A percentile compares a stretch with the other conserved stretches of the same genome.
phyloP scores from a whole-genome alignment of 768 basidiomycete species.

The Trametes maxima region DNA sequence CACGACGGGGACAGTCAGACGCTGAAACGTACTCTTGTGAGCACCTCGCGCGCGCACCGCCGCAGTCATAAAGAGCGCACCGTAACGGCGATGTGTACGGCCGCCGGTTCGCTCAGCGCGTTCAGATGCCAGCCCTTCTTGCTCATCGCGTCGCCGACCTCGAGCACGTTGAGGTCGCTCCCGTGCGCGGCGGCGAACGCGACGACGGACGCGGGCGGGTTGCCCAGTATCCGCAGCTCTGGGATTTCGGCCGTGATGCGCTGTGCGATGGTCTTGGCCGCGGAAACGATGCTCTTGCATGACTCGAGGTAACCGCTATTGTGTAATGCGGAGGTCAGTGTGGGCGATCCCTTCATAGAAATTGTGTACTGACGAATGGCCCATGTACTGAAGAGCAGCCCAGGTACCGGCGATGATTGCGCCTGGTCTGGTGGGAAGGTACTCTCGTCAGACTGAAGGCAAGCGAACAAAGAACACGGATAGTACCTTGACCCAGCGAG shows the following conservation, averaged over 20 bases:
- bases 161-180: constrained; percentile 67
- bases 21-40: constrained; percentile 42
- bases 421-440: constrained; percentile 64
- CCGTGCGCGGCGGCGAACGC: constrained; percentile 75
- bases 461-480: neutral
- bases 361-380: constrained; percentile 62
- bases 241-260: constrained; percentile 69
- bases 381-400: constrained; percentile 96
- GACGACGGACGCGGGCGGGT: constrained; percentile 87
- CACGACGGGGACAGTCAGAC: constrained; percentile 73
- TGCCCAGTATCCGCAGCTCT: constrained; percentile 86
- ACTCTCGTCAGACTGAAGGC: neutral
- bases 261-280: constrained; percentile 69
- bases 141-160: constrained; percentile 89
- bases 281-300: constrained; percentile 78
- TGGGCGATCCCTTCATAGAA: neutral
- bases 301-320: constrained; percentile 84
- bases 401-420: constrained; percentile 93
- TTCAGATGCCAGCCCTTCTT: constrained; percentile 92
- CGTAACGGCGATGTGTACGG: constrained; percentile 93
- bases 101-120: constrained; percentile 75
- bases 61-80: constrained; percentile 40
- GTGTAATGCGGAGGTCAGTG: neutral
- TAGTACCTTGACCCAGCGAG: constrained; percentile 84
- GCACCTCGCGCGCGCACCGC: neutral